Percentiles rank a stretch among this genome's conserved stretches.
Conservation (phyloP, 2,329 filamentous ascomycete genomes). For the Exophiala xenobiotica region DNA sequence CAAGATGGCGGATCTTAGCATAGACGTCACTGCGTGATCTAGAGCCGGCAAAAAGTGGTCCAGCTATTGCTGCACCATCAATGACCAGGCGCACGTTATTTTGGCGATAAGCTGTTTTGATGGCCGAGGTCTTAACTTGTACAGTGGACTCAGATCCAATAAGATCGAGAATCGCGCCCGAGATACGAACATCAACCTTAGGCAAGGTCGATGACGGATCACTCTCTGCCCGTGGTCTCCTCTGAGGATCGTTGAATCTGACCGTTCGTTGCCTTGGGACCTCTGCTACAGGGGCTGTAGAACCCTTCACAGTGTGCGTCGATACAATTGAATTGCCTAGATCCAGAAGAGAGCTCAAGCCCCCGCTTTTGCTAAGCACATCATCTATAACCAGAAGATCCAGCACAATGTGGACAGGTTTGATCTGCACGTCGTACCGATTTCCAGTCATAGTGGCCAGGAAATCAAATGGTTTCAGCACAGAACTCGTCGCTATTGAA, state of each 20-base stretch:
- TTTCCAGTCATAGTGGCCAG: slow-evolving; percentile 20
- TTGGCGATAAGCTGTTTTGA: slow-evolving; percentile 76
- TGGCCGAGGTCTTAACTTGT: slow-evolving; percentile 71
- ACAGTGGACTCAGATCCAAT: slow-evolving; percentile 74
- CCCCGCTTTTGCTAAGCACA: slow-evolving; percentile 83
- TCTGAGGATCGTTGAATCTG: slow-evolving; percentile 52
- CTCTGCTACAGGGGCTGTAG: slow-evolving; percentile 15
- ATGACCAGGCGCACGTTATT: slow-evolving; percentile 71
- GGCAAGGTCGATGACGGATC: slow-evolving; percentile 30
- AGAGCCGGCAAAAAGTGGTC: slow-evolving; percentile 50
- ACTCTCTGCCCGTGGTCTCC: slow-evolving; percentile 19
- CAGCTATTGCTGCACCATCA: slow-evolving; percentile 70
- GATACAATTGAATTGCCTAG: slow-evolving; percentile 81
- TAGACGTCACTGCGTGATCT: slow-evolving; percentile 60
- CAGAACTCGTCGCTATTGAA: slow-evolving; percentile 29
- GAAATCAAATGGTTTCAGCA: slow-evolving; percentile 29
- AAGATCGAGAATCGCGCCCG: slow-evolving; percentile 73
- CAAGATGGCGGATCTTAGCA: slow-evolving; percentile 63
- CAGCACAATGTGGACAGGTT: slow-evolving; percentile 72
- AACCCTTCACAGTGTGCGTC: slow-evolving; percentile 54
- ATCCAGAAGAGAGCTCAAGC: slow-evolving; percentile 85
- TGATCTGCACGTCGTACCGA: slow-evolving; percentile 64
- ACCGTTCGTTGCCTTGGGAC: slow-evolving; percentile 48
- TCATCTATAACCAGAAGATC: slow-evolving; percentile 82
- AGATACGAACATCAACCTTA: slow-evolving; percentile 75